Evolutionary conservation across 805 yeast genomes (phyloP).

Genomic region (Metschnikowia similis): DNA sequence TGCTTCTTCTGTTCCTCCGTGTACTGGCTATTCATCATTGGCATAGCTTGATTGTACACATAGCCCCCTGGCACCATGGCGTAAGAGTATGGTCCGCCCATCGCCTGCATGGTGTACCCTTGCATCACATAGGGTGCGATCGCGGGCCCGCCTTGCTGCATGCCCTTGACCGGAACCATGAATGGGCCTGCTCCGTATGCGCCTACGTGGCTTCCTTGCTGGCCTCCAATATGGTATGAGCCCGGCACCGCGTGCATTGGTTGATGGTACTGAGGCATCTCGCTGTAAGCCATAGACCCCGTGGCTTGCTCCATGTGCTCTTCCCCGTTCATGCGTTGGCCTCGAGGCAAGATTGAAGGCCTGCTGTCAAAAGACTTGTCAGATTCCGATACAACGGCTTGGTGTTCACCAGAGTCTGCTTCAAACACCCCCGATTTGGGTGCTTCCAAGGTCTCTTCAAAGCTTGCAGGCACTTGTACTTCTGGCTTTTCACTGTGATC

Average conservation of each 20-base stretch:
- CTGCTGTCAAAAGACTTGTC: not conserved
- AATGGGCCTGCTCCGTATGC: not conserved
- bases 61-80: not conserved
- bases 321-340: not conserved
- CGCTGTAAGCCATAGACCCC: not conserved
- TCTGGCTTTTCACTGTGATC: not conserved
- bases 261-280: not conserved
- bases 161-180: not conserved
- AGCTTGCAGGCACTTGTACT: not conserved
- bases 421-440: not conserved
- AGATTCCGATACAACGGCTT: not conserved
- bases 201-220: not conserved
- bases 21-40: not conserved
- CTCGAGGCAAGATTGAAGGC: not conserved
- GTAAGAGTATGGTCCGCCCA: not conserved
- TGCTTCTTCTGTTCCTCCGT: constrained; percentile 1
- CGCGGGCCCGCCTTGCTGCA: not conserved
- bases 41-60: not conserved
- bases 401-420: not conserved
- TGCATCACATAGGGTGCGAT: not conserved
- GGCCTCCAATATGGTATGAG: not conserved
- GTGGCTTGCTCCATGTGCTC: not conserved
- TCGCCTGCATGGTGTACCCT: constrained; percentile 1
- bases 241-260: not conserved
- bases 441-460: not conserved